A percentile compares a stretch with the other conserved stretches of the same genome.
Evolutionary conservation across 768 basidiomycete species (phyloP).

Genomic region (Suillus sp.): DNA sequence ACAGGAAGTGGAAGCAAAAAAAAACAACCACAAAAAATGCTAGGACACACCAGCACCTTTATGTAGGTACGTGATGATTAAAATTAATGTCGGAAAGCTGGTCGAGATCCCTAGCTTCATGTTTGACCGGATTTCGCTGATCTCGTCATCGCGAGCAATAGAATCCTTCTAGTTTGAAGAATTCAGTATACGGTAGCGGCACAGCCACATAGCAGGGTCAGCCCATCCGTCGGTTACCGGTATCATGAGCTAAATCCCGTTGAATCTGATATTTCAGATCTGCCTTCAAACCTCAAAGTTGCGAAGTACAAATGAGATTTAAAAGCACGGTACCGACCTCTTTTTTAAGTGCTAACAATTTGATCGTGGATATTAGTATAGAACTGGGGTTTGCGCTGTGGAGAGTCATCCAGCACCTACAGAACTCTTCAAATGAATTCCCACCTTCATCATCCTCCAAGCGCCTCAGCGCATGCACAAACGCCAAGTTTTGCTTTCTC

Average conservation of each 20-base stretch:
- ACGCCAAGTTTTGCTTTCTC: background rate
- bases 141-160: background rate
- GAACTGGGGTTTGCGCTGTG: background rate
- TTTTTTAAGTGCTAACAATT: background rate
- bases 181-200: background rate
- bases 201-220: constrained; percentile 6
- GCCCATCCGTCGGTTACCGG: background rate
- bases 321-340: background rate
- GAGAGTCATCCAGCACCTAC: background rate
- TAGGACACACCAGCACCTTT: constrained; percentile 22
- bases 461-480: background rate
- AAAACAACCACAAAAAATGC: constrained; percentile 10
- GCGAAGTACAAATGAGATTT: background rate
- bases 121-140: background rate
- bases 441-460: background rate
- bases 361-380: background rate
- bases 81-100: constrained; percentile 28
- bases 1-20: constrained; percentile 32
- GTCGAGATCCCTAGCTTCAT: constrained; percentile 15
- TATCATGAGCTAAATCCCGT: background rate
- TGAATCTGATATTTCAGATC: background rate
- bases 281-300: background rate
- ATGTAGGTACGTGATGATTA: constrained; percentile 32
- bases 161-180: constrained; percentile 7
- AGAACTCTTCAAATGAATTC: background rate